Evolutionary conservation across 2,329 filamentous ascomycete genomes (phyloP), one percentile per base, ranked within the genome.

Genomic region (Hansfordia pulvinata): DNA sequence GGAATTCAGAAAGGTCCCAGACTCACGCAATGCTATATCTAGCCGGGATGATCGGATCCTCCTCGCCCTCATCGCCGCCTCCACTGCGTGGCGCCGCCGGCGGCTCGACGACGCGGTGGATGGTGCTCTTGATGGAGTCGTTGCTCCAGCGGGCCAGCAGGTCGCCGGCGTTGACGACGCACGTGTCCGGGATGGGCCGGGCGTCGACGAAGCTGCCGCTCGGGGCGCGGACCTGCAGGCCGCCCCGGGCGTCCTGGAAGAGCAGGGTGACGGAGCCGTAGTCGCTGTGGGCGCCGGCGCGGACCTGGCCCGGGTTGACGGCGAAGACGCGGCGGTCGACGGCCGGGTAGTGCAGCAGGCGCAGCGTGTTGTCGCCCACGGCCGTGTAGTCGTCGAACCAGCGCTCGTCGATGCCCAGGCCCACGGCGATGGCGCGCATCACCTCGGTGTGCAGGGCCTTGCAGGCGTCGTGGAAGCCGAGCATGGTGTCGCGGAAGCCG

Each of bases 91-190:
- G n/a, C n/a, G 62, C 63, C 10, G 60, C 57, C 1, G 82, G 80
- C 2, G 86, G 86, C 54, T 93, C 81, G 5, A 94, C 81, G 1
- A 94, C 86, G 8, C 85, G 73, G 52, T 94, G 86, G 33, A 85
- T 71, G 4, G 86, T 94, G 46, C 80, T 88, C 56, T 80, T 85
- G 55, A 94, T 93, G 4, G 70, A 79, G 43, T 92, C 83, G 44
- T 94, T 94, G 36, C 79, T 83, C 86, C 85, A 93, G 27, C 85
- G 64, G 2, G 82, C 77, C 26, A 94, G 58, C 38, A 94, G 49
- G 46, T 94, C 86, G 2, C 85, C 86, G 0, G 85, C 85, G 43
- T 94, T 94, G 36, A 93, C 69, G 8, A 94, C 82, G 20, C 90
- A 77, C 0, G 83, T 85, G 29, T 74, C 76, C 19, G 73, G 62